These are phyloP conservation scores for Globisporangium camurandrum DNA, from an alignment of 352 stramenopile species.

Conservation along the genomic window DNA sequence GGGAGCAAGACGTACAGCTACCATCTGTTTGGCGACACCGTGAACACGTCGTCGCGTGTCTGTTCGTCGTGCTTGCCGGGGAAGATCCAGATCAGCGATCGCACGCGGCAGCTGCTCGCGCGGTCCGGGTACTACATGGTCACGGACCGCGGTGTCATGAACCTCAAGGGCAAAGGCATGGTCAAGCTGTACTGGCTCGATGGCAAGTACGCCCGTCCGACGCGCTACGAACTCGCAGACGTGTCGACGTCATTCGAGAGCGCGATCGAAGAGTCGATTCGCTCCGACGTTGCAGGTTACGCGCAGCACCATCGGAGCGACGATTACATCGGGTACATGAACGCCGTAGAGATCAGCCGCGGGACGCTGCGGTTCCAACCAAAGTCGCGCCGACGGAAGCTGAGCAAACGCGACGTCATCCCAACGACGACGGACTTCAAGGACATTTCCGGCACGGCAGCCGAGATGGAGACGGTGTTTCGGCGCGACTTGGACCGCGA, in stretches of 20 bases:
- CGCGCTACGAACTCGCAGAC: conserved; percentile 16
- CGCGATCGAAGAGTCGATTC: conserved; percentile 47
- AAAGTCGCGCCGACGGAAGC: conserved; percentile 17
- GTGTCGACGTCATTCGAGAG: conserved; percentile 29
- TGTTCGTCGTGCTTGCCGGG: conserved; percentile 62
- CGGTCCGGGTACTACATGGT: conserved; percentile 44
- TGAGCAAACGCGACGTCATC: conserved; percentile 1
- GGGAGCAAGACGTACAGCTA: conserved; percentile 78
- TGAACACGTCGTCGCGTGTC: conserved; percentile 75
- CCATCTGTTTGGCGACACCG: conserved; percentile 80
- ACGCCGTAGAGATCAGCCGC: conserved; percentile 43
- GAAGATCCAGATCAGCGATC: conserved; percentile 64
- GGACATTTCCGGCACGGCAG: conserved; percentile 30
- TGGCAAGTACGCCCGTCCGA: conserved; percentile 26
- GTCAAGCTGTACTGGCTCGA: conserved; percentile 65
- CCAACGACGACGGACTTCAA: conserved; percentile 18
- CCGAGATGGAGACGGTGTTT: conserved; percentile 53
- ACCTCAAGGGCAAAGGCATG: conserved; percentile 69
- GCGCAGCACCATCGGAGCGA: conserved; percentile 43
- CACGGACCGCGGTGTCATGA: conserved; percentile 52
- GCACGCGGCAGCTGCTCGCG: conserved; percentile 36
- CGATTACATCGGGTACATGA: conserved; percentile 56
- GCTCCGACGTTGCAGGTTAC: conserved; percentile 21
- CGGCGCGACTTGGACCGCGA: conserved; percentile 37
- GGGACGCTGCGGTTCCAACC: conserved; percentile 41